Evolutionary conservation across 768 basidiomycete genomes (phyloP), one percentile per base, ranked within the genome.

Genomic region (Leccinum variicolor): DNA sequence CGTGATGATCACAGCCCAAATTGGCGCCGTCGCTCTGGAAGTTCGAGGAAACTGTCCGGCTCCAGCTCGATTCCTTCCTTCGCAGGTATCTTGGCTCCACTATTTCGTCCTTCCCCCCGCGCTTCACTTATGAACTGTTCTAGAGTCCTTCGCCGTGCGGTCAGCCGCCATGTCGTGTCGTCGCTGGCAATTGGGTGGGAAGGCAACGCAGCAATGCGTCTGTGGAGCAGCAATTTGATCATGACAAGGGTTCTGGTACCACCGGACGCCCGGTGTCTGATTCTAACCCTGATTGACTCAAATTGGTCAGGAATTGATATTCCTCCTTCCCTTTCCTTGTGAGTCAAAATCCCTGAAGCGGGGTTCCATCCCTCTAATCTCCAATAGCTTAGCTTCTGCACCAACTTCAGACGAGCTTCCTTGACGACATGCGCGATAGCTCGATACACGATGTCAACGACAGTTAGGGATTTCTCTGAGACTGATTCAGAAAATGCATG

Each of bases 261-360:
- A n/a, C n/a, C 47, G 49, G 52, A 50, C n/a, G 43, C 23, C 58
- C 43, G 39, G 33, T 10, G 23, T 31, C 29, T 36, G 47, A 15
- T 50, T 23, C 39, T 39, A 39, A 39, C 31, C 50, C 58, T 50
- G 45, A 62, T 54, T 63, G 41, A 17, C 60, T 39, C n/a, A 50
- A 46, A 50, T 26, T 4, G 13, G 36, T 46, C 28, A 46, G n/a
- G 15, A 52, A 28, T 39, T 39, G n/a, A 39, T 39, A n/a, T 39
- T 39, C 7, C 8, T 39, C 31, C 34, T 36, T 39, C 36, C 6
- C 28, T 17, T 46, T 23, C 28, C 34, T 13, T 19, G 36, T 25
- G 33, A 52, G 53, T 34, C n/a, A 34, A 60, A 55, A 33, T 61
- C 9, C 28, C 49, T 19, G 13, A 33, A 45, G 52, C 14, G 26